Percentiles rank a stretch among this genome's conserved stretches.
phyloP scores from a whole-genome alignment of 371 early-diverging fungal species.

The Fennellomyces sp. region DNA sequence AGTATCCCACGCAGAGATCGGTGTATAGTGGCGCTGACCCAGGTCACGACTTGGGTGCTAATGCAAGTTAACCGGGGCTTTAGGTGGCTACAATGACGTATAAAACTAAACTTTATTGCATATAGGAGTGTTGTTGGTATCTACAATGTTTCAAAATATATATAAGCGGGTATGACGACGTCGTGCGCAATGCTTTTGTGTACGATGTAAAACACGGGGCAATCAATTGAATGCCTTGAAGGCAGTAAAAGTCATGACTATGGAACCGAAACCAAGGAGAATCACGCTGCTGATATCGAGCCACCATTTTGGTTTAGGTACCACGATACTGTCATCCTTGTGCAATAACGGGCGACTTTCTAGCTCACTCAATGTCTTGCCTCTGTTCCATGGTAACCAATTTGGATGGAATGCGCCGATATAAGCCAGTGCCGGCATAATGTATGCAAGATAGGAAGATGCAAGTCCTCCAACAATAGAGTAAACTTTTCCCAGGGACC shows the following conservation, averaged over 20 bases:
- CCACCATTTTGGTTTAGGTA: slow-evolving; percentile 17
- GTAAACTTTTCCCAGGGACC: slow-evolving; percentile 57
- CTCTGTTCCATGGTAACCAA: slow-evolving; percentile 6
- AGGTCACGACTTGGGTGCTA: background rate
- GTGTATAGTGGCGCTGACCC: background rate
- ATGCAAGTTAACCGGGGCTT: background rate
- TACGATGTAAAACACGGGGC: slow-evolving; percentile 1
- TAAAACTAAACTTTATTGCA: background rate
- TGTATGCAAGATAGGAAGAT: slow-evolving; percentile 58
- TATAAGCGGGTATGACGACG: slow-evolving; percentile 4
- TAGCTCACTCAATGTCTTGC: background rate
- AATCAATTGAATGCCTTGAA: slow-evolving; percentile 15
- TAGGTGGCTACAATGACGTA: background rate
- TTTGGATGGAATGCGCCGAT: slow-evolving; percentile 34
- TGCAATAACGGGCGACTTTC: background rate
- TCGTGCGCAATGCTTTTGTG: background rate
- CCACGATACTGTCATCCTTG: background rate
- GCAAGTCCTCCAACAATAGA: slow-evolving; percentile 61
- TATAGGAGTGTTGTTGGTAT: background rate
- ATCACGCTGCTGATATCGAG: slow-evolving; percentile 13
- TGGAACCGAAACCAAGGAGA: slow-evolving; percentile 19
- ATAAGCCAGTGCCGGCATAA: slow-evolving; percentile 57
- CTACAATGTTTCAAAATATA: slow-evolving; percentile 6
- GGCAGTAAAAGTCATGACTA: slow-evolving; percentile 22
- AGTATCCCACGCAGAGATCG: background rate